Conservation (phyloP, 225 moss, liverwort and hornwort species). For the Antitrichia curtipendula region DNA sequence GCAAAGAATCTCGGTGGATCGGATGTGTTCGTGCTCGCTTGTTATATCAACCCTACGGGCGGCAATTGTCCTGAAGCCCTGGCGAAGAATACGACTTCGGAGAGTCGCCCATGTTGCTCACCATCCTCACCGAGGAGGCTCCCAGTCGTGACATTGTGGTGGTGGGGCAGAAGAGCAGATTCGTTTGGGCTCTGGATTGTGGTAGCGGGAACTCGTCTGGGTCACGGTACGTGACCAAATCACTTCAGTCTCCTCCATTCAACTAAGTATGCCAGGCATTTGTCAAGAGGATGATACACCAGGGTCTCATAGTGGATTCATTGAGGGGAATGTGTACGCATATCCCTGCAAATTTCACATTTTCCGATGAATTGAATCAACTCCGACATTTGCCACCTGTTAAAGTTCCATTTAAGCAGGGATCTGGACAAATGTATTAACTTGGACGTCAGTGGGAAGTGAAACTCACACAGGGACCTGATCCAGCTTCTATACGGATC, state of each 20-base stretch:
- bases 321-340: not conserved
- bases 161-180: slow-evolving; percentile 15
- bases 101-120: slow-evolving; percentile 10
- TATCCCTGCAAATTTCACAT: not conserved
- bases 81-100: slow-evolving; percentile 17
- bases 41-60: not conserved
- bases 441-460: not conserved
- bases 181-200: slow-evolving; percentile 1
- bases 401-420: not conserved
- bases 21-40: not conserved
- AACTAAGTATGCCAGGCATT: not conserved
- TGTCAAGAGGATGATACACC: not conserved
- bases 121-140: not conserved
- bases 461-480: not conserved
- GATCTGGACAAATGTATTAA: not conserved
- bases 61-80: not conserved
- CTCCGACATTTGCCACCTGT: not conserved
- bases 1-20: not conserved
- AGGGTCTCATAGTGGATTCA: not conserved
- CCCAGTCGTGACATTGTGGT: not conserved
- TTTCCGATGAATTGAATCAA: not conserved
- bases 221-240: not conserved
- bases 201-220: not conserved
- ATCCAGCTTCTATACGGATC: not conserved
- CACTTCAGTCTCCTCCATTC: not conserved